Percentiles rank a stretch among this genome's conserved stretches.
phyloP scores from a whole-genome alignment of 805 yeast genomes.

The Saccharomycopsis synnaedendra region DNA sequence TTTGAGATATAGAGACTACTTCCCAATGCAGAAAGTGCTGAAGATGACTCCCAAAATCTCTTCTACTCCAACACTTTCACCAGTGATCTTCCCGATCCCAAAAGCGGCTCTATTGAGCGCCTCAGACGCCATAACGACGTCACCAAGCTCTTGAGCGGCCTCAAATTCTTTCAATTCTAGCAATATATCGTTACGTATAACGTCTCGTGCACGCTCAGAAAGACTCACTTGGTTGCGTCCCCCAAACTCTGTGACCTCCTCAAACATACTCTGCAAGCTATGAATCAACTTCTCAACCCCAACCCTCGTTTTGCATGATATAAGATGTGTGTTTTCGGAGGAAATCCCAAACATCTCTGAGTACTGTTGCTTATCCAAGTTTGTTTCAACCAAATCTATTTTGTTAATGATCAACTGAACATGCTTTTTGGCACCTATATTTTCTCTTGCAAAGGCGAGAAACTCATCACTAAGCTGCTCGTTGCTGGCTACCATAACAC shows the following conservation, averaged over 20 bases:
- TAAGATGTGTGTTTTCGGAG: conserved; percentile 21
- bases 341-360: conserved; percentile 24
- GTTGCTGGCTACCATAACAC: conserved; percentile 48
- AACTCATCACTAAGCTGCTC: conserved; percentile 25
- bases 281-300: conserved; percentile 44
- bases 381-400: conserved; percentile 32
- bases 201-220: conserved; percentile 66
- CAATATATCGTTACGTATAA: conserved; percentile 64
- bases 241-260: conserved; percentile 35
- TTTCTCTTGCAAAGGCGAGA: conserved; percentile 26
- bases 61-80: conserved; percentile 78
- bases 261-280: conserved; percentile 34
- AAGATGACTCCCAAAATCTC: conserved; percentile 88
- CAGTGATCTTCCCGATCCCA: conserved; percentile 89
- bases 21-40: conserved; percentile 89
- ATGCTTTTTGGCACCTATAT: conserved; percentile 17
- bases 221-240: conserved; percentile 56
- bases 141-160: conserved; percentile 39
- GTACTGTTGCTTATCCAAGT: conserved; percentile 17
- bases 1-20: conserved; percentile 27
- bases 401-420: conserved; percentile 48
- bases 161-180: conserved; percentile 51
- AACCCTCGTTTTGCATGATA: conserved; percentile 50
- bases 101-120: conserved; percentile 62
- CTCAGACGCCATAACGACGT: conserved; percentile 73